Conservation (phyloP, 2,329 filamentous ascomycete species). For the Fusarium sp. region DNA sequence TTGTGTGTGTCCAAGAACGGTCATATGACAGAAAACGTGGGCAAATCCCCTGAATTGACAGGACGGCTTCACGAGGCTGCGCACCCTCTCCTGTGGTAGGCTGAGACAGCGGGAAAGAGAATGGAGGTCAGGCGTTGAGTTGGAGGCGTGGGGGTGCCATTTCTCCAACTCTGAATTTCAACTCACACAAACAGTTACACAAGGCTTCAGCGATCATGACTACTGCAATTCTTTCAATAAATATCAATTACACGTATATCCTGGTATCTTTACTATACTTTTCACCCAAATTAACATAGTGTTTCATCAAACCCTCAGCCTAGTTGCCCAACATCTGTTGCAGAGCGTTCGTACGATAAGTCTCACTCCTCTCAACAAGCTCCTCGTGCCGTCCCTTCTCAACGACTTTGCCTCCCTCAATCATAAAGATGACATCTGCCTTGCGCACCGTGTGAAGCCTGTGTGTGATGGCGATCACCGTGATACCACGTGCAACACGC, state of each 20-base stretch:
- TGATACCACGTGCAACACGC: conserved; percentile 67
- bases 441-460: conserved; percentile 70
- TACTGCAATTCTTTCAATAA: background rate
- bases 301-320: background rate
- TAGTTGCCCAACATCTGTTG: conserved; percentile 62
- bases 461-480: conserved; percentile 72
- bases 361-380: conserved; percentile 67
- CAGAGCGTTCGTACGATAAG: conserved; percentile 66
- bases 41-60: conserved; percentile 46
- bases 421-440: conserved; percentile 71
- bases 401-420: conserved; percentile 67
- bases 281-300: background rate
- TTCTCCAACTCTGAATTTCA: background rate
- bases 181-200: background rate
- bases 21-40: conserved; percentile 41
- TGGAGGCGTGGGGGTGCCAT: conserved; percentile 22
- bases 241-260: background rate
- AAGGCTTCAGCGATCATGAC: background rate
- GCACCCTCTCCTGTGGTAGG: conserved; percentile 19
- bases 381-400: conserved; percentile 69
- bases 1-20: conserved; percentile 17
- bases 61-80: conserved; percentile 29
- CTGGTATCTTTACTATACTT: background rate
- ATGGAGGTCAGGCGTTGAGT: conserved; percentile 29
- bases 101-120: conserved; percentile 34